Evolutionary conservation across 1,284 basidiomycete species (phyloP).

Genomic region (Phellopilus nigrolimitatus): DNA sequence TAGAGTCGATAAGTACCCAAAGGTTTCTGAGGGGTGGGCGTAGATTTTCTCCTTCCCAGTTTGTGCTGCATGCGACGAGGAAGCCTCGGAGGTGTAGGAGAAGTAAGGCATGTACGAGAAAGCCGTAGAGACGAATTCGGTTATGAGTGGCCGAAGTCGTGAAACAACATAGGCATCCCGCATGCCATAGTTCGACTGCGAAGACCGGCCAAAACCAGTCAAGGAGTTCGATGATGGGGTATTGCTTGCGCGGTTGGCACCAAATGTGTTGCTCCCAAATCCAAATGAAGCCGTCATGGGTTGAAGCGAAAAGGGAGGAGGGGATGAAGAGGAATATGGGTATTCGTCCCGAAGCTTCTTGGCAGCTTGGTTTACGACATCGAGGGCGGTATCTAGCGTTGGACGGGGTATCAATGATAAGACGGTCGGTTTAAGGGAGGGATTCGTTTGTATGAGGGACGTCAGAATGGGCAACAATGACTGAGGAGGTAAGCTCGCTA

Average conservation of each 20-base stretch:
- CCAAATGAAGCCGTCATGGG: slow-evolving; percentile 23
- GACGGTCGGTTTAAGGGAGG: slow-evolving; percentile 60
- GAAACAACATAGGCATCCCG: slow-evolving; percentile 72
- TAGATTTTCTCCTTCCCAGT: slow-evolving; percentile 55
- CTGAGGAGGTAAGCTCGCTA: slow-evolving; percentile 69
- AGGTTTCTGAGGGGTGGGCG: slow-evolving; percentile 67
- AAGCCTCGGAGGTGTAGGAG: slow-evolving; percentile 41
- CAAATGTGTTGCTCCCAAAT: slow-evolving; percentile 23
- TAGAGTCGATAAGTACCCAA: slow-evolving; percentile 60
- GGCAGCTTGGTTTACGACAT: slow-evolving; percentile 61
- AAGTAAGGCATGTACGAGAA: slow-evolving; percentile 80
- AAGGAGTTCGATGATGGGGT: slow-evolving; percentile 25
- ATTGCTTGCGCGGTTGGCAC: slow-evolving; percentile 22
- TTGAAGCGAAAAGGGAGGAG: slow-evolving; percentile 24
- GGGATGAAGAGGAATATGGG: slow-evolving; percentile 57
- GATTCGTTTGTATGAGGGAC: slow-evolving; percentile 58
- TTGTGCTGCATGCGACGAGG: slow-evolving; percentile 37
- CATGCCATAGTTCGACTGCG: slow-evolving; percentile 46
- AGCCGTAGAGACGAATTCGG: slow-evolving; percentile 69
- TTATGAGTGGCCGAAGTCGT: slow-evolving; percentile 66
- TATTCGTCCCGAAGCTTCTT: slow-evolving; percentile 73
- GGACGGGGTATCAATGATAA: slow-evolving; percentile 74
- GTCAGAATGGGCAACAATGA: slow-evolving; percentile 67
- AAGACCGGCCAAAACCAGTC: slow-evolving; percentile 27
- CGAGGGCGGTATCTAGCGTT: slow-evolving; percentile 64